Conservation (phyloP, 2,329 filamentous ascomycete genomes). For the Cladosporium colombiae region DNA sequence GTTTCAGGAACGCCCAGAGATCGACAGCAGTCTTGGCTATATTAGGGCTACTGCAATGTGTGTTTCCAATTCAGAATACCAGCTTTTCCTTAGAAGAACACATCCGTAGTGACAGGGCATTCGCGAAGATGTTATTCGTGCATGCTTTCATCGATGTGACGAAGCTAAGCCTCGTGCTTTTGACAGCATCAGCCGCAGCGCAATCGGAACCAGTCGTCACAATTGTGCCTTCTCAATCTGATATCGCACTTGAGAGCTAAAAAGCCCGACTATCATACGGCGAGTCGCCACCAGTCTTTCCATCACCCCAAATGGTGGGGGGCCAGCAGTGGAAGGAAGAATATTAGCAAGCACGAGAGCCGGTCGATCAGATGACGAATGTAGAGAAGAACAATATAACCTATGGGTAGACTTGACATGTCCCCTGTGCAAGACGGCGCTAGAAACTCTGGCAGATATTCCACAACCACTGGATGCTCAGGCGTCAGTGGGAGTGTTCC, state of each 20-base stretch:
- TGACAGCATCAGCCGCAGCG: constrained; percentile 2
- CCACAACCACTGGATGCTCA: constrained; percentile 57
- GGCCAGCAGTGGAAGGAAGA: constrained; percentile 49
- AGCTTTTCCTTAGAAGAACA: no score
- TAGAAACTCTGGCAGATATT: neutral
- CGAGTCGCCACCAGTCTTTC: constrained; percentile 31
- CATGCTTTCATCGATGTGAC: neutral
- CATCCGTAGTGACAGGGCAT: no score
- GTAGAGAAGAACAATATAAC: constrained; percentile 40
- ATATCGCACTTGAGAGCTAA: constrained; percentile 23
- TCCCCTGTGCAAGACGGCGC: constrained; percentile 9
- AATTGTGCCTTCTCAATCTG: constrained; percentile 5
- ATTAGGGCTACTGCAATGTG: no score
- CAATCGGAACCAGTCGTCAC: neutral
- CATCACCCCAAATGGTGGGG: constrained; percentile 32
- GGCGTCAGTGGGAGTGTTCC: constrained; percentile 65
- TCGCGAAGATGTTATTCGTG: neutral
- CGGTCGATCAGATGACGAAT: constrained; percentile 38
- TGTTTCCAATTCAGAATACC: no score
- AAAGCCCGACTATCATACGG: constrained; percentile 35
- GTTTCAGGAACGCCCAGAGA: no score
- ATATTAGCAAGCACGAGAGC: constrained; percentile 33
- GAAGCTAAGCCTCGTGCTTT: constrained; percentile 3
- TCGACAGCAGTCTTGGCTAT: no score
- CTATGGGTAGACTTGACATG: constrained; percentile 33